These are phyloP conservation scores for Ambrosia artemisiifolia DNA, from an alignment of 129 eudicot genomes.

Conservation along the genomic window DNA sequence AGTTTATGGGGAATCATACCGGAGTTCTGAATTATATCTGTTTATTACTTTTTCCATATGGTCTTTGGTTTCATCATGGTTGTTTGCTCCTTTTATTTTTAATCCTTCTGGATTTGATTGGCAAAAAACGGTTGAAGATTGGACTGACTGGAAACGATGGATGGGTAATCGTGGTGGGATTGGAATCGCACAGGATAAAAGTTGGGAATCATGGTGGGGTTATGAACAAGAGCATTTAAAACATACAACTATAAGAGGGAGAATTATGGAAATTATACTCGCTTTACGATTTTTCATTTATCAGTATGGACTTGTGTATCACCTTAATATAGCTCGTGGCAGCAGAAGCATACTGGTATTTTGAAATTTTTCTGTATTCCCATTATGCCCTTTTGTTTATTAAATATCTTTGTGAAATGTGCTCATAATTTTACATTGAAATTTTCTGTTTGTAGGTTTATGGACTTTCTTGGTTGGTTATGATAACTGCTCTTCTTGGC, in stretches of 20 bases:
- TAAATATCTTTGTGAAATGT: neutral
- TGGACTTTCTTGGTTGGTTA: slow-evolving; percentile 92
- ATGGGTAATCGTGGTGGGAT: slow-evolving; percentile 94
- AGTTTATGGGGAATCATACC: slow-evolving; percentile 62
- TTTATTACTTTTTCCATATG: slow-evolving; percentile 80
- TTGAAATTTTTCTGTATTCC: neutral
- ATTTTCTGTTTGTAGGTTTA: slow-evolving; percentile 52
- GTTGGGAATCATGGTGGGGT: slow-evolving; percentile 99
- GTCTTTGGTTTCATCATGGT: slow-evolving; percentile 86
- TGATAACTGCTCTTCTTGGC: slow-evolving; percentile 63
- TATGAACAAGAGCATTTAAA: slow-evolving; percentile 81
- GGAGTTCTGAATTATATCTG: slow-evolving; percentile 52
- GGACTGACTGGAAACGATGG: slow-evolving; percentile 98
- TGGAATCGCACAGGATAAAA: slow-evolving; percentile 71
- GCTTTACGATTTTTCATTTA: slow-evolving; percentile 74
- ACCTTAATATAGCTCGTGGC: slow-evolving; percentile 69
- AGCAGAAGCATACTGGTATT: slow-evolving; percentile 65
- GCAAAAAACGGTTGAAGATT: slow-evolving; percentile 96
- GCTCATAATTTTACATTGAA: slow-evolving; percentile 1
- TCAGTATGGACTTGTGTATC: slow-evolving; percentile 93
- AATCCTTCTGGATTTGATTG: slow-evolving; percentile 96
- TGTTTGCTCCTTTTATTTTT: slow-evolving; percentile 93
- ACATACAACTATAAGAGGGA: slow-evolving; percentile 63
- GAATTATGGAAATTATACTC: slow-evolving; percentile 66
- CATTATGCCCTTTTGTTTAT: neutral